Evolutionary conservation across 148 eudicot genomes (phyloP), one percentile per base, ranked within the genome.

Genomic region (Rheum nobile): DNA sequence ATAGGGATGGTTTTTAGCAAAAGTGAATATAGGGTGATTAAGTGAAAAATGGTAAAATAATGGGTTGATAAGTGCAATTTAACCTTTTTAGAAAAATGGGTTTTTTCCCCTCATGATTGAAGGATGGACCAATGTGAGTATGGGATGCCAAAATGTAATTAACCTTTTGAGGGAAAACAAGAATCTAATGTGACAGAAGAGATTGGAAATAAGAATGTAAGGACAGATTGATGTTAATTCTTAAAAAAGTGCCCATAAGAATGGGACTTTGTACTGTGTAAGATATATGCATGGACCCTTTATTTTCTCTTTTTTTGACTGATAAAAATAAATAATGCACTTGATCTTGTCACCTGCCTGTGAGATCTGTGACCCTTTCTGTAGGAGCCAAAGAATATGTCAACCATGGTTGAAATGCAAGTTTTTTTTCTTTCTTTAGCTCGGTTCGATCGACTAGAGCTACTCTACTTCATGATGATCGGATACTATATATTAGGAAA

Each of bases 301-400:
- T 54, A 1, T 7, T 24, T 54, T 8, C 21, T 4, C 0, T 31
- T 28, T 29, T 28, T 61, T 61, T 31, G 37, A 61, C 34, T 28
- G 35, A 28, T 31, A 21, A 26, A 65, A 16, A 63, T 1, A 32
- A 31, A 16, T 32, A 17, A 65, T 14, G 39, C 70, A 65, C 70
- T 65, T 65, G 38, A 16, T 32, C 39, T 65, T 65, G 70, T 65
- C 70, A 65, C 70, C 41, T 65, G 22, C 22, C 39, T 65, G n/a
- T 63, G 3, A 31, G 70, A 65, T 32, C 70, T 16, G 9, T 65
- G 70, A 34, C 70, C 70, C 39, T 65, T 65, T 32, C 21, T 34
- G 38, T 65, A 65, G 70, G 70, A 34, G 70, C 22, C 70, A 65
- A 59, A 29, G 22, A 32, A 32, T 3, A 14, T 65, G 70, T 65